phyloP scores from a whole-genome alignment of 495 filamentous ascomycete species.

The Penicillium malachiteum region DNA sequence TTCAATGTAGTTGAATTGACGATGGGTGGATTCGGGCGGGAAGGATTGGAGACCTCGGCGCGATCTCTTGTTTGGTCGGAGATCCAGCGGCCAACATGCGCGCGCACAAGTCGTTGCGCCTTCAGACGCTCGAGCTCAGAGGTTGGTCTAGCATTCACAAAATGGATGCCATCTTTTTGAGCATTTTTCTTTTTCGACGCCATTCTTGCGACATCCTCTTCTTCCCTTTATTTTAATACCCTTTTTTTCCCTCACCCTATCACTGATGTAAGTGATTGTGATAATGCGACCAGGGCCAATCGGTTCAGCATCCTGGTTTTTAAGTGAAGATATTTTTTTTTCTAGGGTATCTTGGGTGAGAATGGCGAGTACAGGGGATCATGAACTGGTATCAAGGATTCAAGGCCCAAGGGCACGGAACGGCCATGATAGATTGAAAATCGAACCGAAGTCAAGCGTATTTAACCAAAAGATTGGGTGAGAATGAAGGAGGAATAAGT shows the following conservation, averaged over 20 bases:
- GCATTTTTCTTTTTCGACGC: conserved; percentile 25
- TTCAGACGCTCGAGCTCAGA: conserved; percentile 32
- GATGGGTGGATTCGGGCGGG: neutral
- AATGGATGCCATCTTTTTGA: conserved; percentile 33
- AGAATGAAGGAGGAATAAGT: too few relatives aligned
- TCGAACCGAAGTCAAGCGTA: too few relatives aligned
- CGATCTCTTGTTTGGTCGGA: conserved; percentile 42
- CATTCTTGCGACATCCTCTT: conserved; percentile 18
- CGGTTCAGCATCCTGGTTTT: conserved; percentile 9
- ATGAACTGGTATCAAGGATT: too few relatives aligned
- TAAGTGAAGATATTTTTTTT: neutral
- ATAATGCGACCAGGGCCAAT: neutral
- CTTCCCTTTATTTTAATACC: neutral
- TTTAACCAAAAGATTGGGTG: too few relatives aligned
- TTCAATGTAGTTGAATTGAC: neutral
- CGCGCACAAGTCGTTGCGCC: conserved; percentile 36
- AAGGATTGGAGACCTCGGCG: conserved; percentile 3
- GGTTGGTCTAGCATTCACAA: conserved; percentile 41
- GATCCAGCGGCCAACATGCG: conserved; percentile 44
- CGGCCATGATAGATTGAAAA: too few relatives aligned
- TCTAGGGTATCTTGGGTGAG: neutral
- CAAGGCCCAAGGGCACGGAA: too few relatives aligned
- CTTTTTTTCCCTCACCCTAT: neutral
- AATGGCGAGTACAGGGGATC: too few relatives aligned
- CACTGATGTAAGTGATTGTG: conserved; percentile 8